Conservation (phyloP, 371 early-diverging fungal species). For the Circinella umbellata region DNA sequence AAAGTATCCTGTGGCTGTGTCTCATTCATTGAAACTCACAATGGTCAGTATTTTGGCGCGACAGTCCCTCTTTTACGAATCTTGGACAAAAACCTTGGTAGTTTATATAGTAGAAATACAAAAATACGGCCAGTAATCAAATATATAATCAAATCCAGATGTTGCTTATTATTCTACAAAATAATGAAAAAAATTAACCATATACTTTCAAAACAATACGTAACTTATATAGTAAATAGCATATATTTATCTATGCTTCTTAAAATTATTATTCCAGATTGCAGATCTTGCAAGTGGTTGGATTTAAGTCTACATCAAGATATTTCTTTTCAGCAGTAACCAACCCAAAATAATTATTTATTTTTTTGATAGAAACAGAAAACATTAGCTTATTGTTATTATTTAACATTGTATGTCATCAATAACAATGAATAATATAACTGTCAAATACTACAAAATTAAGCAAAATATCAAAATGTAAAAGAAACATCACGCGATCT, state of each 20-base stretch:
- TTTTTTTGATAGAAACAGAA: background rate
- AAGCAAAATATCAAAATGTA: background rate
- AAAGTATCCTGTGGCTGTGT: background rate
- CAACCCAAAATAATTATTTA: background rate
- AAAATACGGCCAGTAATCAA: background rate
- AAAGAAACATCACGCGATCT: background rate
- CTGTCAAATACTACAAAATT: background rate
- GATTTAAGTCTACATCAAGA: background rate
- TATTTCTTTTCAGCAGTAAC: background rate
- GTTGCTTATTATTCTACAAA: too few species aligned
- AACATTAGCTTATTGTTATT: too few species aligned
- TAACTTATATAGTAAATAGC: too few species aligned
- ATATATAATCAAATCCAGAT: too few species aligned
- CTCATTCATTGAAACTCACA: background rate
- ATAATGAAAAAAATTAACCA: background rate
- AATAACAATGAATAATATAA: background rate
- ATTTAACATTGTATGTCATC: background rate
- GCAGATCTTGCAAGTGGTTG: background rate
- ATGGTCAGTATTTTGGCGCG: slow-evolving; percentile 4
- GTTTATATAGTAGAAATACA: background rate
- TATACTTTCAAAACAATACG: background rate
- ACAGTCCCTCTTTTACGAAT: background rate
- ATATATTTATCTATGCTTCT: background rate
- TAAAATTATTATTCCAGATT: background rate
- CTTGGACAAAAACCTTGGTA: background rate